These are phyloP conservation scores for Hypericum perforatum DNA, from an alignment of 345 rosid genomes.

Conservation along the genomic window DNA sequence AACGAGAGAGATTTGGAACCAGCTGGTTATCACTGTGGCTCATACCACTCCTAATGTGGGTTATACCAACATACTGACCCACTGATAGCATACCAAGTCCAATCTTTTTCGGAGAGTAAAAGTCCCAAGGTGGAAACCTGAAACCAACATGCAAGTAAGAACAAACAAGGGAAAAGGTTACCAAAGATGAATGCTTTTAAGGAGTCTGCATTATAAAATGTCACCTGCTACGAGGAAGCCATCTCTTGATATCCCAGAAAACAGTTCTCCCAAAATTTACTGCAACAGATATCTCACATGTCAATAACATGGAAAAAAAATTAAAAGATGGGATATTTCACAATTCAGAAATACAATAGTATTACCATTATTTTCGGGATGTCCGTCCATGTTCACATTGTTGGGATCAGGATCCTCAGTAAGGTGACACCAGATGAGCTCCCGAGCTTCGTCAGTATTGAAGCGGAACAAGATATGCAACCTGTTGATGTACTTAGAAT, in stretches of 20 bases:
- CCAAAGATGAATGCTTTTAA: background rate
- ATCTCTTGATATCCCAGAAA: slow-evolving; percentile 99
- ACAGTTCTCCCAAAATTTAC: slow-evolving; percentile 99
- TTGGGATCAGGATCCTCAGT: slow-evolving; percentile 99
- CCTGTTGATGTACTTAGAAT: slow-evolving; percentile 89
- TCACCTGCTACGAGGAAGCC: slow-evolving; percentile 95
- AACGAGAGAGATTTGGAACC: slow-evolving; percentile 96
- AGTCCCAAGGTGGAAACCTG: slow-evolving; percentile 98
- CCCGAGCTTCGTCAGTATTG: slow-evolving; percentile 97
- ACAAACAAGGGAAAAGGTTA: background rate
- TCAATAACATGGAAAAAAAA: background rate
- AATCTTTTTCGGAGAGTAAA: slow-evolving; percentile 95
- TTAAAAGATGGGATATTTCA: background rate
- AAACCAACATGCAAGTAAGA: slow-evolving; percentile 1
- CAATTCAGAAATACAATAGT: background rate
- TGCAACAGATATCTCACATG: slow-evolving; percentile 20
- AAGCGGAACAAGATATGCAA: slow-evolving; percentile 95
- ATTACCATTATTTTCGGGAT: slow-evolving; percentile 97
- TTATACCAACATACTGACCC: slow-evolving; percentile 99
- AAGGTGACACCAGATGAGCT: slow-evolving; percentile 95
- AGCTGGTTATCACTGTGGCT: slow-evolving; percentile 98
- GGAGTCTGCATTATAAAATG: slow-evolving; percentile 7
- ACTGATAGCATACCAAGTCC: slow-evolving; percentile 98
- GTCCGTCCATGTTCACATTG: slow-evolving; percentile 99
- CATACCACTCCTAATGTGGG: slow-evolving; percentile 99